Conservation (phyloP, 2,329 filamentous ascomycete genomes). For the Aschersonia sp. region DNA sequence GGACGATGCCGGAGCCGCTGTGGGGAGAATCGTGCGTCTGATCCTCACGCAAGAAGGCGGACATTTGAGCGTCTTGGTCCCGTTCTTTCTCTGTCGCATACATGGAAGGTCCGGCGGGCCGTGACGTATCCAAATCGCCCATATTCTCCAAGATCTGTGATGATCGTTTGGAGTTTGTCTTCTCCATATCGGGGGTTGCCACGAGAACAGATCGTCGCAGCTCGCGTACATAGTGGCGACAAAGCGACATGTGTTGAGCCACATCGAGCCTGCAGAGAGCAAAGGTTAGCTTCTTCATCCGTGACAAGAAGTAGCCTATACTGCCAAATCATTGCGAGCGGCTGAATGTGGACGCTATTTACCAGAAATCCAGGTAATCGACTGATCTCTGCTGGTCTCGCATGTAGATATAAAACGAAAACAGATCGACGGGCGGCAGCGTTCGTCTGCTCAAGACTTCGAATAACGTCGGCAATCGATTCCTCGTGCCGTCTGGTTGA, state of each 20-base stretch:
- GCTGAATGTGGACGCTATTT: slow-evolving; percentile 14
- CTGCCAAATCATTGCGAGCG: too few species aligned
- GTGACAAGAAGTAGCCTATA: too few species aligned
- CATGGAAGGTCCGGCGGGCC: slow-evolving; percentile 45
- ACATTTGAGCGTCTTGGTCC: slow-evolving; percentile 78
- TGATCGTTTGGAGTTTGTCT: slow-evolving; percentile 66
- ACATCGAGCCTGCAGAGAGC: slow-evolving; percentile 74
- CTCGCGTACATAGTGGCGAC: slow-evolving; percentile 91
- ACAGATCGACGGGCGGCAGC: slow-evolving; percentile 88
- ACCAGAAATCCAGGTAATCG: slow-evolving; percentile 98
- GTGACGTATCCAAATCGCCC: slow-evolving; percentile 45
- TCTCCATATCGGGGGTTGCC: slow-evolving; percentile 81
- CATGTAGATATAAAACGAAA: slow-evolving; percentile 99
- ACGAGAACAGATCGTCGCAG: slow-evolving; percentile 85
- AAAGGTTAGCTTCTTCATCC: slow-evolving; percentile 2
- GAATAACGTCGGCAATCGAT: slow-evolving; percentile 84
- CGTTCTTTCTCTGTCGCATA: slow-evolving; percentile 56
- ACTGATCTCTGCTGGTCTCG: slow-evolving; percentile 94
- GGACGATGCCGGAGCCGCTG: slow-evolving; percentile 29
- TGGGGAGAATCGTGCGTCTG: slow-evolving; percentile 40
- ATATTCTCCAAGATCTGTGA: slow-evolving; percentile 63
- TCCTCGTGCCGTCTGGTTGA: slow-evolving; percentile 49
- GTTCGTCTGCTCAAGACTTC: slow-evolving; percentile 91
- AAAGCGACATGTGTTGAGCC: slow-evolving; percentile 95
- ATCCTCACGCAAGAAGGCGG: slow-evolving; percentile 68